A percentile compares a stretch with the other conserved stretches of the same genome.
Evolutionary conservation across 768 basidiomycete genomes (phyloP).

Genomic region (Leccinellum albellum): DNA sequence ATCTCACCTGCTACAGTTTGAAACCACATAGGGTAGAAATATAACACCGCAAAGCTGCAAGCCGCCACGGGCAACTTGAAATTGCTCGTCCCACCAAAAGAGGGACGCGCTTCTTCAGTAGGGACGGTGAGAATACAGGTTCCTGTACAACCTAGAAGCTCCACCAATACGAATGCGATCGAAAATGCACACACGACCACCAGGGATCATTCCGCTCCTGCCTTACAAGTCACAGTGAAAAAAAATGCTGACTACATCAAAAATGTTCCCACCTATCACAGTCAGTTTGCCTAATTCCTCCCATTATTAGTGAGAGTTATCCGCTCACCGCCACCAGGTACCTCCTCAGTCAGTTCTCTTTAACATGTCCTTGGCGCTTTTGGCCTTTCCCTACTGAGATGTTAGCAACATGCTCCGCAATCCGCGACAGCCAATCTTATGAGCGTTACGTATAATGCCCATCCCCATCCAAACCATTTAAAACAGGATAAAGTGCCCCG

Average conservation of each 20-base stretch:
- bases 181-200: constrained; percentile 40
- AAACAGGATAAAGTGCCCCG: too few relatives aligned
- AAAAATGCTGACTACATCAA: constrained; percentile 58
- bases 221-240: background rate
- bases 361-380: constrained; percentile 60
- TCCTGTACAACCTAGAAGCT: constrained; percentile 61
- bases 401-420: background rate
- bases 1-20: constrained; percentile 72
- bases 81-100: constrained; percentile 68
- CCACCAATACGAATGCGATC: constrained; percentile 56
- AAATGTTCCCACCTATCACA: constrained; percentile 48
- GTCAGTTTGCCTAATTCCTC: background rate
- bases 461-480: constrained; percentile 69
- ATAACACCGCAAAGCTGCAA: constrained; percentile 74
- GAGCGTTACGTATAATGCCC: constrained; percentile 75
- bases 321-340: constrained; percentile 48
- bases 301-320: constrained; percentile 2
- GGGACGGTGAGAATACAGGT: constrained; percentile 65
- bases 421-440: constrained; percentile 34
- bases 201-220: constrained; percentile 48
- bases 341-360: constrained; percentile 79
- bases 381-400: constrained; percentile 55
- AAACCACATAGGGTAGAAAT: constrained; percentile 83
- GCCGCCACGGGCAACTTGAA: constrained; percentile 55
- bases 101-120: constrained; percentile 64